Conservation (phyloP, 305 asterid species). For the Fraxinus greggii region DNA sequence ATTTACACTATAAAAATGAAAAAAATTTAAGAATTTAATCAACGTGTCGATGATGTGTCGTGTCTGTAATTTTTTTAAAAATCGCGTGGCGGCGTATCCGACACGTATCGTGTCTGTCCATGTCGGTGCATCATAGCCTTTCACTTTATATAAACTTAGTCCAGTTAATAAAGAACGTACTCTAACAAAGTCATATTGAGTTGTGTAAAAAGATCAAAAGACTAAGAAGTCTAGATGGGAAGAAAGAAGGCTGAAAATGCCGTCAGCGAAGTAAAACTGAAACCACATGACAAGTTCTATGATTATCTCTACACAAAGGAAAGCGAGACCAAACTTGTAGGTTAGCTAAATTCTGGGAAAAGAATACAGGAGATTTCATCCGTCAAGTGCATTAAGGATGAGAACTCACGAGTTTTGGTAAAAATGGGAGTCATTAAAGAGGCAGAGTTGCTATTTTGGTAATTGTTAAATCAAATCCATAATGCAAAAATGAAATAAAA, state of each 20-base stretch:
- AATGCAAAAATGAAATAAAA: background rate
- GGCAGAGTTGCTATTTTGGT: background rate
- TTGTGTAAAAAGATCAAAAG: background rate
- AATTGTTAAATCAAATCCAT: background rate
- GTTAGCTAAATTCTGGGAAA: background rate
- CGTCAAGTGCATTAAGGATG: background rate
- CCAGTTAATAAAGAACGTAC: background rate
- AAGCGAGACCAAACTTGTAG: background rate
- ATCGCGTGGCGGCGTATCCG: too few species aligned
- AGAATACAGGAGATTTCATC: background rate
- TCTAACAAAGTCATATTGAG: background rate
- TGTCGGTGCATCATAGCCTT: too few species aligned
- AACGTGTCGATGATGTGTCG: too few species aligned
- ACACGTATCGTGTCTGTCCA: too few species aligned
- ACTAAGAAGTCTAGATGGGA: background rate
- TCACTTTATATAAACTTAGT: background rate
- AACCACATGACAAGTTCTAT: background rate
- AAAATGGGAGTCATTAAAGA: background rate
- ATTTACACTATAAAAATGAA: too few species aligned
- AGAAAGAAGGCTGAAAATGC: background rate
- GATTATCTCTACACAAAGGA: background rate
- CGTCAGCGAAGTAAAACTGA: background rate
- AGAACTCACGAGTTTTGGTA: background rate
- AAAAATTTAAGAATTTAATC: too few species aligned
- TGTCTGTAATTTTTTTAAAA: too few species aligned